phyloP scores from a whole-genome alignment of 192 early-diverging fungal species.

The Lunasporangiospora selenospora region DNA sequence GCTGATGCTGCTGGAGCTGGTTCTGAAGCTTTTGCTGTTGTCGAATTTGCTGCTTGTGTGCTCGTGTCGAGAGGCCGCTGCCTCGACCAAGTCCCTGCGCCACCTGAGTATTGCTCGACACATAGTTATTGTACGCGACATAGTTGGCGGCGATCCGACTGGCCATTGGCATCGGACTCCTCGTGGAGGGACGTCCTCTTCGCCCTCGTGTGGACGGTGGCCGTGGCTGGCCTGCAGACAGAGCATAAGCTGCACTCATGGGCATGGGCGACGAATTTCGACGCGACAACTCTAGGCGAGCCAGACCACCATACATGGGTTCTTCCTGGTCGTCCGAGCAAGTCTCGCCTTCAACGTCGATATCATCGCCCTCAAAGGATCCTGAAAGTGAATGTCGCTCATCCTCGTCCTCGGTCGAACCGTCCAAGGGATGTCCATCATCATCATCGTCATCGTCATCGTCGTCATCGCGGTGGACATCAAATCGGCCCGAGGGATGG shows the following conservation, averaged over 20 bases:
- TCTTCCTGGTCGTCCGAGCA: slow-evolving; percentile 43
- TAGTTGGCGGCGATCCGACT: slow-evolving; percentile 44
- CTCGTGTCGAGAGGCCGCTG: slow-evolving; percentile 16
- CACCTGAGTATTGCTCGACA: slow-evolving; percentile 46
- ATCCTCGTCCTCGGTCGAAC: slow-evolving; percentile 44
- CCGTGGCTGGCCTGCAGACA: slow-evolving; percentile 2
- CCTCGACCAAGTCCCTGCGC: slow-evolving; percentile 42
- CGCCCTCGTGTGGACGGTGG: slow-evolving; percentile 13
- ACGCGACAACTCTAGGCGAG: slow-evolving; percentile 36
- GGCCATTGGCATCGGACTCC: slow-evolving; percentile 37
- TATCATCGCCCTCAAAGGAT: slow-evolving; percentile 34
- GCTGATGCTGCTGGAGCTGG: slow-evolving; percentile 32
- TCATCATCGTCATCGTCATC: slow-evolving; percentile 45
- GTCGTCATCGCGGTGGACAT: slow-evolving; percentile 9
- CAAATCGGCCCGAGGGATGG: slow-evolving; percentile 22
- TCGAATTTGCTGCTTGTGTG: slow-evolving; percentile 42
- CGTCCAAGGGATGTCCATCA: slow-evolving; percentile 19
- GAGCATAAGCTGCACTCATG: slow-evolving; percentile 21
- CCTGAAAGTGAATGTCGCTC: slow-evolving; percentile 42
- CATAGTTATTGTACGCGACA: slow-evolving; percentile 48
- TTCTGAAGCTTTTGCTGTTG: slow-evolving; percentile 36
- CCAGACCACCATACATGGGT: slow-evolving; percentile 41
- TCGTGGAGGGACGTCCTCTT: slow-evolving; percentile 29
- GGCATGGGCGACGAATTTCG: slow-evolving; percentile 47
- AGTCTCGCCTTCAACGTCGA: slow-evolving; percentile 41